Evolutionary conservation across 352 stramenopile genomes (phyloP), one percentile per base, ranked within the genome.

Genomic region (Thalassiosira hispida): DNA sequence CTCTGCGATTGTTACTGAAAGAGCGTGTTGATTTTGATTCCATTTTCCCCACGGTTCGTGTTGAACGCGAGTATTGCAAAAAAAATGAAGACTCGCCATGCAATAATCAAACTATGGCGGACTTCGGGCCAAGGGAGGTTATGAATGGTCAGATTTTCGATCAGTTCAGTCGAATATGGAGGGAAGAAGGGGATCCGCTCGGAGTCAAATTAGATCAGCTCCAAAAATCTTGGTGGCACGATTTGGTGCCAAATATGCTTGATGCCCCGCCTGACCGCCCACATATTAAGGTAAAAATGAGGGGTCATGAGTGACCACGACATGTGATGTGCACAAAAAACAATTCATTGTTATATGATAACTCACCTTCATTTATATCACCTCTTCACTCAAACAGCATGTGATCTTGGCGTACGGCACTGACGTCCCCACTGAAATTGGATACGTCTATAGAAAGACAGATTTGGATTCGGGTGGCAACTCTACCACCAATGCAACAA

Each of bases 381-480:
- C 92, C 65, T 84, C 91, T 63, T 31, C 53, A 16, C 49, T 67
- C 11, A 18, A 44, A 12, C 35, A 75, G 20, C 31, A 38, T 38
- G 60, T 93, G 1, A 85, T 94, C 1, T 87, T 94, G 83, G 79
- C 81, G 1, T 94, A 94, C 66, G 90, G 90, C 8, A 78, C 85
- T 23, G 86, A 94, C 57, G 55, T 92, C 25, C 75, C 87, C 0
- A 94, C 90, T 9, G 90, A 94, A 80, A 77, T 86, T 22, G 89
- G 86, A 23, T 38, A 8, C 31, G 31, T 38, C 8, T 94, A 94
- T 61, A 71, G 47, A 38, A 93, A 92, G 61, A 70, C 64, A 40
- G 62, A 86, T n/a, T 42, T 38, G 38, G 72, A 68, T 23, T 35
- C 31, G 23, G 14, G n/a, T 35, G 46, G 11, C 16, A 65, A 79